Base-by-base conservation (phyloP, 2,329 filamentous ascomycete species). In the Colletotrichum gloeosporioides region DNA sequence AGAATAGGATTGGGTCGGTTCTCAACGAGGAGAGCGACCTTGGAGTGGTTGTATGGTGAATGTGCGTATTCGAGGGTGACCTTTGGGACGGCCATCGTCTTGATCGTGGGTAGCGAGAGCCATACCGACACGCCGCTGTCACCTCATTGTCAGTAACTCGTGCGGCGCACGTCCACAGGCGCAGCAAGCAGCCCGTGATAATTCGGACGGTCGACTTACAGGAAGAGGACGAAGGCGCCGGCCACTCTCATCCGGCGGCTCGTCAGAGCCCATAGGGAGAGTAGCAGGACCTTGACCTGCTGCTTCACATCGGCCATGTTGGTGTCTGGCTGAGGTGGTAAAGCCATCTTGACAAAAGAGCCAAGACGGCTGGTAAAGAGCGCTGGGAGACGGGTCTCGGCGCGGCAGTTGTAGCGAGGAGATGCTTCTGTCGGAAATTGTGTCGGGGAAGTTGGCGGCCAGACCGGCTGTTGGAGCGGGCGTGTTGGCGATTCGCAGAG, bases 1-100 rank as follows among this genome's bases (percentile, higher is more conserved):
- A 92, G 86, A 77, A 88, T 83, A 4, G 89, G 85, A 44, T 86
- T 84, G 3, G 87, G 80, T 1, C 90, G 87, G 81, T 88, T 88
- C 80, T 91, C 90, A 76, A 92, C 87, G 25, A 92, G 85, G 13
- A 92, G 86, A 36, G 89, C 90, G 49, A 92, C 85, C 80, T 91
- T 91, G 77, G 85, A 87, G 66, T 85, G 83, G 79, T 91, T 89
- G 82, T 84, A 88, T 13, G 82, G 83, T 32, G 84, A 82, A 25
- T 82, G 76, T 55, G 77, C 75, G 78, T 86, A 86, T 69, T 85
- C 81, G 65, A 87, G 77, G 12, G 78, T 79, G 68, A 84, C 78
- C 32, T 78, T 78, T 8, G 83, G 83, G 25, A 83, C 78, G 65
- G 63, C 73, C 76, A 82, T 71, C 18, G 75, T 77, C 55, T 78